Evolutionary conservation across 1,139 yeast species (phyloP), one percentile per base, ranked within the genome.

Genomic region (Scheffersomyces quercinus): DNA sequence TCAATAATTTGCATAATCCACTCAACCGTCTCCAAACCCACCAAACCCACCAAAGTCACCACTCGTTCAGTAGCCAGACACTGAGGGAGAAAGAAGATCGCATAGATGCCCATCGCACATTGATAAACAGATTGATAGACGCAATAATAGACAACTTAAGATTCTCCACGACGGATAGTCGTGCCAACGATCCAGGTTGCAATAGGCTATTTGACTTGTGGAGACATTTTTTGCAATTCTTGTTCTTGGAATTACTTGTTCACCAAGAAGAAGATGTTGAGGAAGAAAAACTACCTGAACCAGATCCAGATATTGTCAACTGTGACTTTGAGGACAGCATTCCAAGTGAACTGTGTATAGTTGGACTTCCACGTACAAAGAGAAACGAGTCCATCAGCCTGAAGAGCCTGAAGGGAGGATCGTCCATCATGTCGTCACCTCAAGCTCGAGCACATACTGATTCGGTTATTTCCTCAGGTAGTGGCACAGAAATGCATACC

Each of bases 221-320:
- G 68, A 38, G 41, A 14, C 47, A 47, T 26, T 55, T 62, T 33
- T 44, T 63, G 26, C 40, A 44, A 11, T 59, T 51, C 39, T 35
- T 58, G 8, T 36, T 57, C 13, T 37, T 48, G 14, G 59, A 54
- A 5, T 30, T 54, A 28, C 44, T 56, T 24, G 38, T 43, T 30
- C 24, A 36, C 41, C 30, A 50, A 42, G 45, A 48, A 49, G 44
- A 49, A 49, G 36, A 43, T 39, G 38, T 52, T 49, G 51, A 45
- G 26, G 26, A 20, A 20, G 26, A 20, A 8, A 20, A 20, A 20
- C 7, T 20, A 20, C 26, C 26, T 8, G 26, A 20, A 6, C 26
- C 26, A 20, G 26, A 20, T 6, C 26, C 26, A 20, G 26, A 20
- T 20, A 20, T 20, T 20, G 26, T 20, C 26, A 20, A 20, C 26